Conservation (phyloP, 345 rosid species). For the Boechera divaricarpa region DNA sequence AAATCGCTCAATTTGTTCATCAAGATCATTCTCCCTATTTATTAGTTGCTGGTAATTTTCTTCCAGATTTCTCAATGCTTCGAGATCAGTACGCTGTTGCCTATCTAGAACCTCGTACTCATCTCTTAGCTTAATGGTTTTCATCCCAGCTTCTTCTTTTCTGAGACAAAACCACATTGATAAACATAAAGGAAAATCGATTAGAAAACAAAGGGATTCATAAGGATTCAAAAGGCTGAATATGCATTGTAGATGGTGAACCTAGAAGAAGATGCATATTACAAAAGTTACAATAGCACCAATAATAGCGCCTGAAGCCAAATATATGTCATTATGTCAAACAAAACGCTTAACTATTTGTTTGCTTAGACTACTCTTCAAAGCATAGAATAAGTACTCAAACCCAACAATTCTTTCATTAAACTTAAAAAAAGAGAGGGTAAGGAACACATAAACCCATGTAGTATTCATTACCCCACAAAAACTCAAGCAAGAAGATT, state of each 20-base stretch:
- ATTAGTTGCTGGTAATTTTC: conserved; percentile 91
- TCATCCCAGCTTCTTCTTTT: conserved; percentile 94
- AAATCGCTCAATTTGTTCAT: conserved; percentile 79
- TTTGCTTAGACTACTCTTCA: conserved; percentile 29
- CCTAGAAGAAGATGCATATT: conserved; percentile 25
- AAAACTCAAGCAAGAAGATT: conserved; percentile 19
- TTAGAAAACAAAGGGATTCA: conserved; percentile 21
- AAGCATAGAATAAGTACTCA: conserved; percentile 12
- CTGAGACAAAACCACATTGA: conserved; percentile 53
- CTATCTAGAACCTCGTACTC: conserved; percentile 94
- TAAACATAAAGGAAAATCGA: conserved; percentile 12
- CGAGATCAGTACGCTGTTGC: conserved; percentile 90
- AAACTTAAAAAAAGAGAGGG: not conserved
- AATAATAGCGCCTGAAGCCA: conserved; percentile 5
- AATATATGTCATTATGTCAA: conserved; percentile 16
- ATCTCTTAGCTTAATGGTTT: conserved; percentile 86
- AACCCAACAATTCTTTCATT: conserved; percentile 15
- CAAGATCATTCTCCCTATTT: conserved; percentile 77
- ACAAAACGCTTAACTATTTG: conserved; percentile 19
- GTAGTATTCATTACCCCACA: conserved; percentile 21
- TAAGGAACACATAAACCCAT: conserved; percentile 23
- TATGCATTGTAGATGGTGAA: conserved; percentile 26
- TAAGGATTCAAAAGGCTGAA: conserved; percentile 16
- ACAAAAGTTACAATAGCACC: conserved; percentile 11
- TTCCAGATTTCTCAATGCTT: conserved; percentile 89